phyloP scores from a whole-genome alignment of 768 basidiomycete genomes.

The Tephrocybe rancida region DNA sequence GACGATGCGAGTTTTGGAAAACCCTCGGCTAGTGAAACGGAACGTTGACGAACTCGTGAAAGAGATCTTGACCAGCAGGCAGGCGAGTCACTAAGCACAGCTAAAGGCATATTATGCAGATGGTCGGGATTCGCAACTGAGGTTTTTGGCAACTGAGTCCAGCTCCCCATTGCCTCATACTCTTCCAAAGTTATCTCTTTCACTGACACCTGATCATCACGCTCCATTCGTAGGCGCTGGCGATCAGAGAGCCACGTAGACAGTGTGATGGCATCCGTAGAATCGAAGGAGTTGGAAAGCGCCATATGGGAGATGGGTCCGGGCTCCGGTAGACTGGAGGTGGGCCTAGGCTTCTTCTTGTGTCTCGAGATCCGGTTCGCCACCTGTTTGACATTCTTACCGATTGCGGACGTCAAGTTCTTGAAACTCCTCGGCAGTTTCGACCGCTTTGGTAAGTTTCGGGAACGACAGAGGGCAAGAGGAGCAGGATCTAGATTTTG shows the following conservation, averaged over 20 bases:
- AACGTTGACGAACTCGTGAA: not conserved
- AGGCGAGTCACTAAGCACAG: not conserved
- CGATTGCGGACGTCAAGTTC: slow-evolving; percentile 25
- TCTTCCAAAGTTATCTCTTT: slow-evolving; percentile 45
- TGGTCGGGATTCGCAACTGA: slow-evolving; percentile 12
- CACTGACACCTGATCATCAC: slow-evolving; percentile 21
- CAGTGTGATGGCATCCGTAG: slow-evolving; percentile 24
- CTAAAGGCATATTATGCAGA: not conserved
- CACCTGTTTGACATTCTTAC: slow-evolving; percentile 26
- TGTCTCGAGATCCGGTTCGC: slow-evolving; percentile 21
- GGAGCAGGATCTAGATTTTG: slow-evolving; percentile 40
- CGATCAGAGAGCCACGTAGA: slow-evolving; percentile 42
- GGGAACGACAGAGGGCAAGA: slow-evolving; percentile 11
- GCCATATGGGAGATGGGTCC: slow-evolving; percentile 11
- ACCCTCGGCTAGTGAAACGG: not conserved
- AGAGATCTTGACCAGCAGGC: not conserved
- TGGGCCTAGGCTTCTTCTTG: slow-evolving; percentile 15
- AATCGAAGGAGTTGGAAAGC: slow-evolving; percentile 20
- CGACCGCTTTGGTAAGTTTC: slow-evolving; percentile 6
- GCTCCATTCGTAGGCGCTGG: slow-evolving; percentile 28
- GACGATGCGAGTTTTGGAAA: slow-evolving; percentile 1
- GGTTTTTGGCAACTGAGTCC: slow-evolving; percentile 33
- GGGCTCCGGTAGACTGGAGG: not conserved
- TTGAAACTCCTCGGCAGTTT: slow-evolving; percentile 35
- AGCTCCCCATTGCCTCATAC: slow-evolving; percentile 51